Conservation (phyloP, 108 stramenopile genomes). For the Discostella stelligeroides region DNA sequence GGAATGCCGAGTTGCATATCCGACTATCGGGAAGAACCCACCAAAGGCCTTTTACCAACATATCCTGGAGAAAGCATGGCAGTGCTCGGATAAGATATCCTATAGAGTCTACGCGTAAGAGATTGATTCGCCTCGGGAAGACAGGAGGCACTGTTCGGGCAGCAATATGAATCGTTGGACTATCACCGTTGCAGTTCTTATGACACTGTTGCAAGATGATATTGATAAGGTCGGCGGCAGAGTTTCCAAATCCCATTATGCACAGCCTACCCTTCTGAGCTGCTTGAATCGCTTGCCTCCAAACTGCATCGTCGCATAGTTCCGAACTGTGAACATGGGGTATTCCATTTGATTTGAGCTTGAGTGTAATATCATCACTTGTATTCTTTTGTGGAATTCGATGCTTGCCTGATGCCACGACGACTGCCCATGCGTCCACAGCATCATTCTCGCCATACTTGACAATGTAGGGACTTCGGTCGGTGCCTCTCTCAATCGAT, state of each 20-base stretch:
- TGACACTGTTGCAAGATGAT: slow-evolving; percentile 39
- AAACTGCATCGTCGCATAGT: slow-evolving; percentile 24
- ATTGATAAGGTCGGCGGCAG: slow-evolving; percentile 45
- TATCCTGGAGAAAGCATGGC: slow-evolving; percentile 43
- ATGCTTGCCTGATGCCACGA: slow-evolving; percentile 60
- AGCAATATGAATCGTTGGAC: slow-evolving; percentile 51
- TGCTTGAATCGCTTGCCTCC: slow-evolving; percentile 36
- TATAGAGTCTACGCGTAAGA: slow-evolving; percentile 54
- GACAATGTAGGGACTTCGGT: slow-evolving; percentile 37
- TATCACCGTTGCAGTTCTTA: slow-evolving; percentile 2
- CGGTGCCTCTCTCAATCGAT: slow-evolving; percentile 37
- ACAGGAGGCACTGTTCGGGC: slow-evolving; percentile 57
- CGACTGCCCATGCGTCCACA: slow-evolving; percentile 40
- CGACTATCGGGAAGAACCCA: slow-evolving; percentile 33
- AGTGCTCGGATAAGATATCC: slow-evolving; percentile 40
- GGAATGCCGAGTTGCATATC: slow-evolving; percentile 47
- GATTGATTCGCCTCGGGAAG: slow-evolving; percentile 38
- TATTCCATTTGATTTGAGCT: slow-evolving; percentile 26
- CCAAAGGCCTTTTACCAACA: slow-evolving; percentile 41
- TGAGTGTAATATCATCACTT: slow-evolving; percentile 32
- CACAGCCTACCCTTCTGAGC: slow-evolving; percentile 40
- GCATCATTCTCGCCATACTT: slow-evolving; percentile 15
- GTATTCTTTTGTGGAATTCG: slow-evolving; percentile 39
- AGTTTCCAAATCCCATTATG: slow-evolving; percentile 57
- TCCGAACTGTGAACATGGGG: slow-evolving; percentile 43